These are phyloP conservation scores for Streptanthus diversifolius DNA, from an alignment of 345 rosid genomes.

Conservation along the genomic window DNA sequence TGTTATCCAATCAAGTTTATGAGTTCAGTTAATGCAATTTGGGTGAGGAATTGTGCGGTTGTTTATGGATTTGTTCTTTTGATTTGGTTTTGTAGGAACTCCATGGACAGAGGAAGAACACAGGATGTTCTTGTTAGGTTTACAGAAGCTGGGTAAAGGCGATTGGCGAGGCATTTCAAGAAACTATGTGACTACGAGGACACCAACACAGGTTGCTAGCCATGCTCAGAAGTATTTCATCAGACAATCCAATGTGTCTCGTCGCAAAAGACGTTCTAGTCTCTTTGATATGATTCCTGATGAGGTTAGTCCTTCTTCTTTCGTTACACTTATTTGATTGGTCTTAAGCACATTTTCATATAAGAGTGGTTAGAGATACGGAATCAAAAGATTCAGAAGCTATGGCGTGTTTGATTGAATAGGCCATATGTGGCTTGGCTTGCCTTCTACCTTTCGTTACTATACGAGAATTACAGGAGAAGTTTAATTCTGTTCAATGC, in stretches of 20 bases:
- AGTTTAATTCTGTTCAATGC: neutral
- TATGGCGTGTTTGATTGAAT: neutral
- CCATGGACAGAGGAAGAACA: slow-evolving; percentile 99
- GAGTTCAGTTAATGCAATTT: neutral
- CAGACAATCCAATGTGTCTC: slow-evolving; percentile 71
- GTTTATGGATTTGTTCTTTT: neutral
- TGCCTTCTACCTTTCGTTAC: neutral
- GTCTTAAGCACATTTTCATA: neutral
- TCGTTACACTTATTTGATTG: neutral
- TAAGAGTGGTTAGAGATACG: neutral
- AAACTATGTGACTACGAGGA: slow-evolving; percentile 77
- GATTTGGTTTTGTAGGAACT: slow-evolving; percentile 48
- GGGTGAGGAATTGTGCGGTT: neutral
- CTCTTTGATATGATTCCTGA: slow-evolving; percentile 93
- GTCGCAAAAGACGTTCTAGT: slow-evolving; percentile 96
- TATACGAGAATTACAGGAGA: neutral
- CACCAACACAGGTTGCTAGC: slow-evolving; percentile 99
- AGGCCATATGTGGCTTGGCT: neutral
- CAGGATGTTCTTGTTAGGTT: slow-evolving; percentile 86
- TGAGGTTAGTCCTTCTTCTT: slow-evolving; percentile 47
- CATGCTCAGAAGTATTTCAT: slow-evolving; percentile 98
- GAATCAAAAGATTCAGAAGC: neutral
- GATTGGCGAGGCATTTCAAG: slow-evolving; percentile 99
- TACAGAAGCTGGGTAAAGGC: slow-evolving; percentile 96
- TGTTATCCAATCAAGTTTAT: neutral